Evolutionary conservation across 192 early-diverging fungal genomes (phyloP), one percentile per base, ranked within the genome.

Genomic region (Dissophora ornata): DNA sequence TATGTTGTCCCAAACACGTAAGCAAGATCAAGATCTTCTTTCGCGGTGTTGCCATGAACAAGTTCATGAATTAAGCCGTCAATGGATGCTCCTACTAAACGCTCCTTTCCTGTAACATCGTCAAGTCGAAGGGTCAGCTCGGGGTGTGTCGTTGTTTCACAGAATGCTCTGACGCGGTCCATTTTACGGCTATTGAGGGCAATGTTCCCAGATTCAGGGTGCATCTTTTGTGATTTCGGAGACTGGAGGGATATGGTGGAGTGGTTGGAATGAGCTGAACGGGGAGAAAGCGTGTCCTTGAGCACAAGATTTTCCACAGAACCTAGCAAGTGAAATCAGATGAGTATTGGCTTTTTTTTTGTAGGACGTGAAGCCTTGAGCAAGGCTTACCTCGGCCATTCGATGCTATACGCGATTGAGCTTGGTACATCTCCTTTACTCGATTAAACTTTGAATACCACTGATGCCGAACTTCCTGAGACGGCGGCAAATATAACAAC

Each of bases 51-150:
- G 46, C 78, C 48, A 46, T 88, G 84, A 13, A 93, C 49, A 56
- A 92, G 68, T 61, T 93, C 90, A 47, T 90, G 87, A 28, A 91
- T 84, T 12, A 91, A 69, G 2, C 54, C 69, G 18, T 64, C 57
- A 36, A 73, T 52, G 2, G 69, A 73, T 4, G 61, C 69, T 2
- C 61, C 69, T 1, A 42, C 28, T n/a, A 73, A 15, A 33, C 38
- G 38, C 28, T 60, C 54, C 11, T 21, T 57, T 6, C 54, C 69
- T 10, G 52, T 42, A 0, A 18, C 28, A 3, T 58, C 69, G 12
- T 64, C 48, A n/a, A 57, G 7, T 13, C 15, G 30, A 2, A 86
- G 54, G 2, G 84, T 67, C 28, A 89, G 81, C 38, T 84, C 86
- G 0, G 88, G 86, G 40, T 90, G 86, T 5, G 71, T 58, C 53